These are phyloP conservation scores for Pelargonium fulgidum DNA, from an alignment of 441 rosid genomes.

Conservation along the genomic window DNA sequence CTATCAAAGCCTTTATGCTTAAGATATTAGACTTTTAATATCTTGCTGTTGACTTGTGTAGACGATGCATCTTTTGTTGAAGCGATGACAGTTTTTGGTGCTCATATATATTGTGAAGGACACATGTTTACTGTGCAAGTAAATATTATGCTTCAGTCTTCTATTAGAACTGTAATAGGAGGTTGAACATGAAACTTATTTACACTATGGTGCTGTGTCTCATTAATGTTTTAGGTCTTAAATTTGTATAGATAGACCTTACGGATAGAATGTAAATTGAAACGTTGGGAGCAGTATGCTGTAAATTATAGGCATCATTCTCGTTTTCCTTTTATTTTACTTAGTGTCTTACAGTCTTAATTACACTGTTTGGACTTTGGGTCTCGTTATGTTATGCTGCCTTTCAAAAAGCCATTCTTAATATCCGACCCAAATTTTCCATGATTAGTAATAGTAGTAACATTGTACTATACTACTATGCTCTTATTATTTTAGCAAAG, in stretches of 20 bases:
- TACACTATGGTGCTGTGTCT: background rate
- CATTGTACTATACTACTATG: background rate
- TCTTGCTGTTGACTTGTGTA: background rate
- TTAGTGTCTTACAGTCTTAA: background rate
- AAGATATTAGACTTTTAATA: background rate
- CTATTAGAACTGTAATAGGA: background rate
- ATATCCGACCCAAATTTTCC: background rate
- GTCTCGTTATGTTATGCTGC: conserved; percentile 3
- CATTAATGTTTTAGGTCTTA: background rate
- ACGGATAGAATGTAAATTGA: background rate
- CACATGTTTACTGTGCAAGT: background rate
- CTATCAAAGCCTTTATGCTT: background rate
- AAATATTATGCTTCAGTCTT: background rate
- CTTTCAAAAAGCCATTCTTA: background rate
- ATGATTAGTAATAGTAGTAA: background rate
- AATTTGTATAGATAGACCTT: background rate
- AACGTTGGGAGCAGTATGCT: background rate
- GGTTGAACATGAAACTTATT: background rate
- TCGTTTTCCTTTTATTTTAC: background rate
- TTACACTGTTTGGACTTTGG: background rate
- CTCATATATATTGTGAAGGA: background rate
- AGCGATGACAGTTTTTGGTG: background rate
- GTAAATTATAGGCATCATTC: background rate
- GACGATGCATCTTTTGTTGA: background rate
- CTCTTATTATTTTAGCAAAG: background rate